phyloP scores from a whole-genome alignment of 202 grass and related monocot species.

The Saccharum hybrid region DNA sequence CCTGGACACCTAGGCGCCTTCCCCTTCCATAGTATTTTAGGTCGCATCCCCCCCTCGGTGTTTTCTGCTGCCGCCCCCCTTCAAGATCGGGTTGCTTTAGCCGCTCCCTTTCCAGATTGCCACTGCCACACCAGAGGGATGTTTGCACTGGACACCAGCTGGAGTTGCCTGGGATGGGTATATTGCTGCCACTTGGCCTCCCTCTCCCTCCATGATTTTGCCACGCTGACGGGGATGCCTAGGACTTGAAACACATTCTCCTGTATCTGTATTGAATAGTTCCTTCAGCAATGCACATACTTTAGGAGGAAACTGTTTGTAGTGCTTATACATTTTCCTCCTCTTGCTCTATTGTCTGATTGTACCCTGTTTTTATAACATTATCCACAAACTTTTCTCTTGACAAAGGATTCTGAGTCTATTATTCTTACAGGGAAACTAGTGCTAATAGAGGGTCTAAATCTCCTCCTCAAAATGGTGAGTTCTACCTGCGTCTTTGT shows the following conservation, averaged over 20 bases:
- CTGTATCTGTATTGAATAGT: background rate
- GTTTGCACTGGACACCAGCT: background rate
- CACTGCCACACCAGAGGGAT: background rate
- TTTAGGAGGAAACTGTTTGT: background rate
- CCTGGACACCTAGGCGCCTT: background rate
- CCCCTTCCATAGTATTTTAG: background rate
- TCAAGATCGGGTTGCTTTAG: background rate
- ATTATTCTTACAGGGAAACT: constrained; percentile 52
- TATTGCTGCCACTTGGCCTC: background rate
- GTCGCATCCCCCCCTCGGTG: background rate
- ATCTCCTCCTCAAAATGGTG: constrained; percentile 56
- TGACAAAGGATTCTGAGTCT: constrained; percentile 26
- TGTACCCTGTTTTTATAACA: constrained; percentile 2
- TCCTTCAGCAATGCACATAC: background rate
- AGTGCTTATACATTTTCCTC: background rate
- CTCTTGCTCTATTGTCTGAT: constrained; percentile 8
- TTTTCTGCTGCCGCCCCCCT: background rate
- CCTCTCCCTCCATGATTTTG: background rate
- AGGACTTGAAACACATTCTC: background rate
- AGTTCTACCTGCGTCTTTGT: background rate
- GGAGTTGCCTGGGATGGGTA: background rate
- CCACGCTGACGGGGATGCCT: background rate
- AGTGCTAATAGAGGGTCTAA: constrained; percentile 41
- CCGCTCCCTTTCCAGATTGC: background rate
- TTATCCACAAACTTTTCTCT: constrained; percentile 16